Percentiles rank a stretch among this genome's conserved stretches.
These are phyloP conservation scores for Hirsutella rhossiliensis DNA, from an alignment of 2,329 filamentous ascomycete species.

Conservation along the genomic window DNA sequence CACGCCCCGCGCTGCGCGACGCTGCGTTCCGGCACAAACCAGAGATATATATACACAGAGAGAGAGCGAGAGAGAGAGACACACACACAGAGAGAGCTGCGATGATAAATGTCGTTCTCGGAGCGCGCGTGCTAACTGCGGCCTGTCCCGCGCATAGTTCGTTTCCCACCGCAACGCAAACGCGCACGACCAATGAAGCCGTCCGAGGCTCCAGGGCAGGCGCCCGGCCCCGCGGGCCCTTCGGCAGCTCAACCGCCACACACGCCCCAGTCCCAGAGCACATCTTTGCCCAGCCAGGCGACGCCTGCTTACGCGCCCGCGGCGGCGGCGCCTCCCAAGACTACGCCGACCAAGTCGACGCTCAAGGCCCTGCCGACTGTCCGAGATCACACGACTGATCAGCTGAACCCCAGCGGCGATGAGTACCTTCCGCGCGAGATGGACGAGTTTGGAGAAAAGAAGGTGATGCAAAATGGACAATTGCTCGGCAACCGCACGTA, in stretches of 20 bases:
- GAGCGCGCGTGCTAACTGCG: not conserved
- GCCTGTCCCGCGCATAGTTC: constrained; percentile 20
- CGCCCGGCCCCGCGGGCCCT: constrained; percentile 30
- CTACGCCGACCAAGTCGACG: constrained; percentile 69
- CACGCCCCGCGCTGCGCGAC: too few species aligned
- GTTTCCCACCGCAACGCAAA: constrained; percentile 37
- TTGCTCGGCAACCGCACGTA: constrained; percentile 77
- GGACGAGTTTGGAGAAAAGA: constrained; percentile 88
- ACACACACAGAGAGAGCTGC: not conserved
- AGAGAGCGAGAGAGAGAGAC: not conserved
- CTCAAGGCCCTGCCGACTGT: constrained; percentile 93
- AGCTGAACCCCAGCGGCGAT: constrained; percentile 77
- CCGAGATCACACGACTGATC: constrained; percentile 92
- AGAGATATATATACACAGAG: not conserved
- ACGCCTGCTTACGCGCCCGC: constrained; percentile 25
- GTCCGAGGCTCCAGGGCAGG: constrained; percentile 45
- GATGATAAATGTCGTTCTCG: not conserved
- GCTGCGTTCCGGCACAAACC: not conserved
- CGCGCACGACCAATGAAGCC: constrained; percentile 52
- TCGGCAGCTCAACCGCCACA: constrained; percentile 35
- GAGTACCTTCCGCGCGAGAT: constrained; percentile 92
- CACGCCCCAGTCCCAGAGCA: constrained; percentile 39
- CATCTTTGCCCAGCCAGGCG: constrained; percentile 29
- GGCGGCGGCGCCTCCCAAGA: constrained; percentile 55
- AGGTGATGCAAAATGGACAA: constrained; percentile 75